These are phyloP conservation scores for Globisporangium spiculum DNA, from an alignment of 352 stramenopile genomes.

Conservation along the genomic window DNA sequence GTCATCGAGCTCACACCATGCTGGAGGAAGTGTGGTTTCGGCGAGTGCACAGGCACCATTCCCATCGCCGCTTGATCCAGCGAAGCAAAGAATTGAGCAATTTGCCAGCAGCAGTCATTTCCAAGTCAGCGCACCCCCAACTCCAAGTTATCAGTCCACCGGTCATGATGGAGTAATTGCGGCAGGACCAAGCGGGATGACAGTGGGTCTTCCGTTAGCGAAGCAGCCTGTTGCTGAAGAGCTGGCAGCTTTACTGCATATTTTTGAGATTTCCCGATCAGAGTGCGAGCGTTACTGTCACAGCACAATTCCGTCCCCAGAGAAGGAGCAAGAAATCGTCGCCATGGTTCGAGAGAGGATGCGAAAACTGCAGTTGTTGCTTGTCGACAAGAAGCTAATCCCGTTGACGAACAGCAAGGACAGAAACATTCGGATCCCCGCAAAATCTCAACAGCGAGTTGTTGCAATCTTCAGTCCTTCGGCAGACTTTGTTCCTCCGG, in stretches of 20 bases:
- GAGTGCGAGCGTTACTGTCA: slow-evolving; percentile 79
- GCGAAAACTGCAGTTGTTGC: slow-evolving; percentile 60
- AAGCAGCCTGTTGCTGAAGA: slow-evolving; percentile 35
- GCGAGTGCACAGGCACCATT: not conserved
- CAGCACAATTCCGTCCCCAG: slow-evolving; percentile 44
- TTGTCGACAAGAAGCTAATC: slow-evolving; percentile 70
- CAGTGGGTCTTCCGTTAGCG: not conserved
- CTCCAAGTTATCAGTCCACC: slow-evolving; percentile 3
- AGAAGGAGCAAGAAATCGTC: slow-evolving; percentile 82
- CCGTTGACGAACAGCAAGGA: slow-evolving; percentile 66
- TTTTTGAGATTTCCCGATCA: slow-evolving; percentile 60
- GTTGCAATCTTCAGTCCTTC: slow-evolving; percentile 74
- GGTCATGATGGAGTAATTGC: slow-evolving; percentile 4
- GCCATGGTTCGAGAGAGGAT: slow-evolving; percentile 70
- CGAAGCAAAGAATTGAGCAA: slow-evolving; percentile 19
- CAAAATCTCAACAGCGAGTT: slow-evolving; percentile 76
- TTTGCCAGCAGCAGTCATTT: not conserved
- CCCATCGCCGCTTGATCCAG: slow-evolving; percentile 10
- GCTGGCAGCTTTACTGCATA: slow-evolving; percentile 51
- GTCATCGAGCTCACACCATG: slow-evolving; percentile 4
- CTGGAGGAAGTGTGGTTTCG: not conserved
- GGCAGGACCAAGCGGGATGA: not conserved
- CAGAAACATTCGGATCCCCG: slow-evolving; percentile 70
- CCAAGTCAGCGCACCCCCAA: slow-evolving; percentile 5
- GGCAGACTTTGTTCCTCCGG: slow-evolving; percentile 28